Evolutionary conservation across 495 filamentous ascomycete species (phyloP), one percentile per base, ranked within the genome.

Genomic region (Aspergillus olivimuriae): DNA sequence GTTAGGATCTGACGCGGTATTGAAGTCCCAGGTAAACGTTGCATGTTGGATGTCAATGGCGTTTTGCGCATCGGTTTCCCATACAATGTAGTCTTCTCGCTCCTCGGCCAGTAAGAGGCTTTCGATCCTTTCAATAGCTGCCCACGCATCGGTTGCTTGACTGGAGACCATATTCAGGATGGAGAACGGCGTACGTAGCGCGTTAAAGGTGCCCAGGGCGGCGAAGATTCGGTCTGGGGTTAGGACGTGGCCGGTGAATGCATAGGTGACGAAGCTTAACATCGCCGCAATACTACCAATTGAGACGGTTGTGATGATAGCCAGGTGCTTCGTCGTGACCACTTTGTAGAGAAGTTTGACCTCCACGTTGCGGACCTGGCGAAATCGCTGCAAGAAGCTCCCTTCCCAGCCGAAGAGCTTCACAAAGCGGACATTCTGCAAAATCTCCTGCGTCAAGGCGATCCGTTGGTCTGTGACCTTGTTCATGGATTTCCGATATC

Each of bases 381-480:
- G 71, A 8, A 97, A 70, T 14, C 89, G 78, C n/a, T 74, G 68
- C 4, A 95, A 68, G 59, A 97, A 97, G 35, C 82, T 81, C 24
- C 73, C 80, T 55, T 97, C 91, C 91, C 91, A 97, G 6, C 87
- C 91, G 57, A 95, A 96, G 64, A 77, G 95, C 61, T 97, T 97
- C 60, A 97, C 89, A 53, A 97, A 96, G 14, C 89, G 77, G 34
- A 95, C 90, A 1, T 84, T 84, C 46, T 89, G 83, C 16, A 97
- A 60, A 24, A 97, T 94, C 55, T 97, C 91, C 56, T 96, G 91
- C 0, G 89, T 96, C 26, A 97, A 69, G 35, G 83, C 83, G 5
- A 97, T 89, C 32, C 91, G 75, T 61, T 88, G 84, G 61, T 97
- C 91, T 4, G 91, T 96, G 46, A 95, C 77, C 55, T 87, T 88